Percentiles rank a stretch among this genome's conserved stretches.
Evolutionary conservation across 768 basidiomycete genomes (phyloP).

Genomic region (Kwoniella dejecticola): DNA sequence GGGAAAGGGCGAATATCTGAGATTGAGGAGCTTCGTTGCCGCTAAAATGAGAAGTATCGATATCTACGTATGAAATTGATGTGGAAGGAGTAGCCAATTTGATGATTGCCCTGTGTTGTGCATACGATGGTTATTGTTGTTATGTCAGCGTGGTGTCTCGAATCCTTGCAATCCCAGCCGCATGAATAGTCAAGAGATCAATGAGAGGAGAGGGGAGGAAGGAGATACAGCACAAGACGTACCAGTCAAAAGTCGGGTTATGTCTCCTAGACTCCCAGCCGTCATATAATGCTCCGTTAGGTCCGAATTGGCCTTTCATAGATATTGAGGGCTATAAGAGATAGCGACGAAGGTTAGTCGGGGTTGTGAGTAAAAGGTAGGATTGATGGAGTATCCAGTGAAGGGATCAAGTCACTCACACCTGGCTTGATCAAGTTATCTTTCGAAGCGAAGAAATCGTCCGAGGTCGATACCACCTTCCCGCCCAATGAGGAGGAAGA

Average conservation of each 20-base stretch:
- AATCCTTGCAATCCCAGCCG: background rate
- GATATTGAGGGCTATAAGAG: conserved; percentile 72
- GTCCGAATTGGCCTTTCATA: conserved; percentile 94
- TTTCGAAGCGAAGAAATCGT: conserved; percentile 94
- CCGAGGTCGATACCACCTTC: conserved; percentile 72
- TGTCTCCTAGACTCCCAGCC: conserved; percentile 95
- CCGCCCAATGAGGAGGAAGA: conserved; percentile 85
- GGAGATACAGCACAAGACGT: conserved; percentile 27
- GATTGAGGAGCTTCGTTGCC: conserved; percentile 73
- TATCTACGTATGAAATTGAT: conserved; percentile 75
- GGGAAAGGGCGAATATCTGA: conserved; percentile 64
- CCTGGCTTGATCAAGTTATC: conserved; percentile 77
- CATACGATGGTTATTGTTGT: background rate
- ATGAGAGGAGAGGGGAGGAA: background rate
- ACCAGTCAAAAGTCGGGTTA: conserved; percentile 89
- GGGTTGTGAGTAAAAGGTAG: background rate
- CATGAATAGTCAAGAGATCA: background rate
- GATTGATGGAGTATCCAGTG: background rate
- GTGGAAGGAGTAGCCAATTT: conserved; percentile 74
- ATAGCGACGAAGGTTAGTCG: background rate
- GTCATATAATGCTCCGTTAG: conserved; percentile 88
- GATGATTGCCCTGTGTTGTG: conserved; percentile 76
- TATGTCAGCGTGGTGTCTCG: background rate
- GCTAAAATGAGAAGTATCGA: conserved; percentile 93
- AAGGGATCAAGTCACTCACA: conserved; percentile 63